Conservation (phyloP, 2,329 filamentous ascomycete species). For the Leptographium procerum region DNA sequence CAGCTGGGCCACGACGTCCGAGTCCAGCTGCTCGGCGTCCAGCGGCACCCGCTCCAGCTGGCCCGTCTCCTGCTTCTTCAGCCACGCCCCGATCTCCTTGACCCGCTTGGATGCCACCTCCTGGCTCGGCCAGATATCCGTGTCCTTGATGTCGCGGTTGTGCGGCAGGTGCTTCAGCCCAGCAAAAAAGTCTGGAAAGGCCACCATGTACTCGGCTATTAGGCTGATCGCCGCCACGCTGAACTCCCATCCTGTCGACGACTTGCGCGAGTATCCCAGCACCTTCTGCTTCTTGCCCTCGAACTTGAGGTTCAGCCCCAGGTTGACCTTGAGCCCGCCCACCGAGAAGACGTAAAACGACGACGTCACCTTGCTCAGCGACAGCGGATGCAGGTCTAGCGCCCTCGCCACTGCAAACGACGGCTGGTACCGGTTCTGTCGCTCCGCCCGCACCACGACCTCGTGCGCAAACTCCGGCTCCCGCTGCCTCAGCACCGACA, state of each 20-base stretch:
- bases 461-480: conserved; percentile 73
- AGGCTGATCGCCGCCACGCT: conserved; percentile 72
- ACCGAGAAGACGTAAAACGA: conserved; percentile 74
- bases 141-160: conserved; percentile 72
- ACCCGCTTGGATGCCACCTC: conserved; percentile 65
- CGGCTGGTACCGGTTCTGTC: conserved; percentile 64
- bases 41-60: conserved; percentile 92
- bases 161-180: conserved; percentile 77
- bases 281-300: conserved; percentile 94
- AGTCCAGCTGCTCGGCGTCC: conserved; percentile 93
- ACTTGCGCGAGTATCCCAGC: conserved; percentile 84
- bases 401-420: conserved; percentile 81
- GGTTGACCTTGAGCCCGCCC: conserved; percentile 64
- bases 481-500: conserved; percentile 59
- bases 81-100: conserved; percentile 88
- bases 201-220: conserved; percentile 79
- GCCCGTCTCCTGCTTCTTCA: conserved; percentile 84
- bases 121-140: conserved; percentile 69
- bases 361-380: conserved; percentile 91
- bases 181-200: conserved; percentile 90
- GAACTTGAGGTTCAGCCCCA: conserved; percentile 94
- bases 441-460: conserved; percentile 61
- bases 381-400: conserved; percentile 71
- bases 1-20: conserved; percentile 71
- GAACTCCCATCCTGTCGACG: conserved; percentile 86